Conservation (phyloP, 805 yeast genomes). For the Myxozyma neotropica region DNA sequence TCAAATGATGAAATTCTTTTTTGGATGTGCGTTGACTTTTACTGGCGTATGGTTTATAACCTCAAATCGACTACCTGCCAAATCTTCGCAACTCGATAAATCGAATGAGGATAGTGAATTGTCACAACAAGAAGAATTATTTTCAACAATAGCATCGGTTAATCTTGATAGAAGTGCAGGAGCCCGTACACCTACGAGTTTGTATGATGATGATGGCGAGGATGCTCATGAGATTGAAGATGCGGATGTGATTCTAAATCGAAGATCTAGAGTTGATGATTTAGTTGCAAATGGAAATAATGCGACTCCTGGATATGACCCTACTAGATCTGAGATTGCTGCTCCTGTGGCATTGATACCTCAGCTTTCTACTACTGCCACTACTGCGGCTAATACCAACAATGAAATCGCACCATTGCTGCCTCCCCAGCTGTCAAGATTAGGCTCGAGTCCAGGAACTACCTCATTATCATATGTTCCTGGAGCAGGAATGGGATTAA, state of each 20-base stretch:
- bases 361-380: not conserved
- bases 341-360: constrained; percentile 1
- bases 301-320: not conserved
- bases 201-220: constrained; percentile 27
- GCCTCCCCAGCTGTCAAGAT: not conserved
- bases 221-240: constrained; percentile 31
- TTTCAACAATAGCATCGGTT: constrained; percentile 29
- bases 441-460: constrained; percentile 26
- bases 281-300: not conserved
- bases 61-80: constrained; percentile 15
- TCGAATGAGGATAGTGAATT: not conserved
- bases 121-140: constrained; percentile 14
- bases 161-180: constrained; percentile 27
- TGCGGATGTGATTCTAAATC: constrained; percentile 10
- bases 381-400: not conserved
- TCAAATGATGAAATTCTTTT: constrained; percentile 38
- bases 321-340: not conserved
- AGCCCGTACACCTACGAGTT: constrained; percentile 28
- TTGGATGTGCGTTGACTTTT: constrained; percentile 47
- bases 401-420: constrained; percentile 1
- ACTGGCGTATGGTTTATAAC: constrained; percentile 50
- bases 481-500: constrained; percentile 32
- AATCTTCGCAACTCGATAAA: not conserved
- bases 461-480: constrained; percentile 31
- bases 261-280: constrained; percentile 5